Evolutionary conservation across 345 rosid genomes (phyloP), one percentile per base, ranked within the genome.

Genomic region (Salix viminalis): DNA sequence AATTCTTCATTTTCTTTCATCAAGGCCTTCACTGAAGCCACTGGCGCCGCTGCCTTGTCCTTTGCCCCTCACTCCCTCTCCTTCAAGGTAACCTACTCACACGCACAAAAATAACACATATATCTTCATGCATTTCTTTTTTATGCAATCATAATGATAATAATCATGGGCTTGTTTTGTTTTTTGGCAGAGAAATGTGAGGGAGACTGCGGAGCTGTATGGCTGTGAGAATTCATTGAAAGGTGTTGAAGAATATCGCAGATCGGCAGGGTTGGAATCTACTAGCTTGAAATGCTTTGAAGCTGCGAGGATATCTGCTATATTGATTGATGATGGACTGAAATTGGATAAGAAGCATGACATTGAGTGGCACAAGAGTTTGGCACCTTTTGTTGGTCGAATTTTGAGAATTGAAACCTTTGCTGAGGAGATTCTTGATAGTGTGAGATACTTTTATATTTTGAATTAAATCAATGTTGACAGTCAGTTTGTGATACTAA

Each of bases 311-410:
- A 90, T 96, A 77, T 85, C 98, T 83, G 94, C 88, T 32, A n/a
- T 91, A 19, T 91, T 96, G 60, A 85, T 96, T 65, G 99, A 96
- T 76, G 99, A 96, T 82, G 98, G 99, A 68, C 76, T 96, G 72
- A 84, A 84, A 76, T 87, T 92, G 79, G 96, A 96, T 80, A 91
- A 90, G 81, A 92, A 72, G 81, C 94, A 81, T 71, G 91, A 86
- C 76, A 46, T 93, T 44, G 83, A 84, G 5, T 96, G 99, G 99
- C 98, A 93, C 42, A 83, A 62, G 80, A 50, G 21, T 76, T 84
- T 81, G 74, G 88, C 84, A 77, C 92, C 97, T 3, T 85, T 83
- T 81, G 95, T 92, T 76, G 97, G 97, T 82, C 86, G 95, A 62
- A 87, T 96, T 10, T 81, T 96, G 79, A 89, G 96, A 61, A 88